Evolutionary conservation across 768 basidiomycete genomes (phyloP).

Genomic region (Boletus barrowsii): DNA sequence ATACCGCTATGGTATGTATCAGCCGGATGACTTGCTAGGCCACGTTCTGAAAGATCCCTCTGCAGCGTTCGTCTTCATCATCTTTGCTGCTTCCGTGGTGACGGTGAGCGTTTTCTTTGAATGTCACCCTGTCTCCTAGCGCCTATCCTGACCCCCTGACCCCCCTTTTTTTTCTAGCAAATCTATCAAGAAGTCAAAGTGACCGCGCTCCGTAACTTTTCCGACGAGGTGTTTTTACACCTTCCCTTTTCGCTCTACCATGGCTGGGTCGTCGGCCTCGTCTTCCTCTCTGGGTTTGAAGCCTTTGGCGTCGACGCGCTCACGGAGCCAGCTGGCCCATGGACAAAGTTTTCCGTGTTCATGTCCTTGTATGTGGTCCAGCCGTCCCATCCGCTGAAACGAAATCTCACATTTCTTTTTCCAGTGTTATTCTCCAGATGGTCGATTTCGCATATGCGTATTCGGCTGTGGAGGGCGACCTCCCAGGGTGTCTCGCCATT

Average conservation of each 20-base stretch:
- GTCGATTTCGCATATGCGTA: constrained; percentile 66
- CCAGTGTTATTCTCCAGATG: constrained; percentile 53
- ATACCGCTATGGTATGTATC: constrained; percentile 40
- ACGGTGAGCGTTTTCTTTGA: constrained; percentile 34
- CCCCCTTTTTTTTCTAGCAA: constrained; percentile 32
- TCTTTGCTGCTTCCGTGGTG: constrained; percentile 49
- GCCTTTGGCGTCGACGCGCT: constrained; percentile 59
- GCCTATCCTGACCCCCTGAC: neutral
- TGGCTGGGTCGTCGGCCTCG: constrained; percentile 53
- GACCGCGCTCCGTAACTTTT: constrained; percentile 44
- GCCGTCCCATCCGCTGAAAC: neutral
- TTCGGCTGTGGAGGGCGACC: constrained; percentile 59
- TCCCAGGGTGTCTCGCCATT: constrained; percentile 66
- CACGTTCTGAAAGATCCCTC: constrained; percentile 20
- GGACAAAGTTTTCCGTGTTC: constrained; percentile 65
- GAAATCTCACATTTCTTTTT: neutral
- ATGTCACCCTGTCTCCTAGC: no score
- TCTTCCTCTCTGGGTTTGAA: constrained; percentile 55
- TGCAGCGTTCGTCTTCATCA: constrained; percentile 37
- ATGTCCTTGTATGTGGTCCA: constrained; percentile 42
- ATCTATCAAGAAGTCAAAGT: constrained; percentile 68
- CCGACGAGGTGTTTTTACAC: constrained; percentile 66
- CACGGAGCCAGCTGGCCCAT: constrained; percentile 48
- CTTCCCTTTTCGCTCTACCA: constrained; percentile 72
- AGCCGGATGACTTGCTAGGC: neutral